Base-by-base conservation (phyloP, 139 green algal genomes). In the Chlorella sp. region DNA sequence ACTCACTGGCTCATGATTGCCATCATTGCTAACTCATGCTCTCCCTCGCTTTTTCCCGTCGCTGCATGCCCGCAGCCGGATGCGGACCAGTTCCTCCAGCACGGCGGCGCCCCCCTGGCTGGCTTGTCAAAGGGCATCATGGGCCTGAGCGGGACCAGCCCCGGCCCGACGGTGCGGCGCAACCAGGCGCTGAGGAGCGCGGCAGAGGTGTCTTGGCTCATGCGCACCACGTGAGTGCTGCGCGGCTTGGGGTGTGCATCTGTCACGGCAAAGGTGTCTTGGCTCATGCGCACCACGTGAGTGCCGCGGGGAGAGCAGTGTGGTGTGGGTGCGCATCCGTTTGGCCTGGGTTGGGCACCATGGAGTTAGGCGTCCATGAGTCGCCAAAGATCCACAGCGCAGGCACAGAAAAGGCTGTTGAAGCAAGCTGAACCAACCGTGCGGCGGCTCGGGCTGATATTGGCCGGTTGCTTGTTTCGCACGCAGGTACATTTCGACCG, bases 231-330 rank as follows among this genome's bases (percentile, higher is more conserved):
- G 60, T 72, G 67, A 72, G 67, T 72, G 35, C 5, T 23, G 34
- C 23, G 22, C 32, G 24, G 55, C 17, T 3, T 70, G 63, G 29
- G 36, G 30, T 68, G 63, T 69, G 63, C 6, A 29, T 51, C 17
- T 27, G 31, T 3, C 30, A 29, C 49, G 3, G 49, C 55, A 14
- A 36, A 80, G 62, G 74, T 79, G 49, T 79, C 74, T 1, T 80
- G 74, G 74, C 74, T 80, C 61, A 80, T 80, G 74, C 61, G 69
- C n/a, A 80, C 74, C 4, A 80, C 74, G 60, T 72, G 67, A 72
- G 67, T 72, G 35, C 5, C 5, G 34, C 23, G 22, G 6, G 24
- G 55, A 22, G 2, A 55, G 63, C 6, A 68, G 30, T 68, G 63
- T 69, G 63, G 3, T 35, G 31, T 49, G 63, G 30, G n/a, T n/a